Evolutionary conservation across 176 grass and related monocot genomes (phyloP), one percentile per base, ranked within the genome.

Genomic region (Elymus sibiricus): DNA sequence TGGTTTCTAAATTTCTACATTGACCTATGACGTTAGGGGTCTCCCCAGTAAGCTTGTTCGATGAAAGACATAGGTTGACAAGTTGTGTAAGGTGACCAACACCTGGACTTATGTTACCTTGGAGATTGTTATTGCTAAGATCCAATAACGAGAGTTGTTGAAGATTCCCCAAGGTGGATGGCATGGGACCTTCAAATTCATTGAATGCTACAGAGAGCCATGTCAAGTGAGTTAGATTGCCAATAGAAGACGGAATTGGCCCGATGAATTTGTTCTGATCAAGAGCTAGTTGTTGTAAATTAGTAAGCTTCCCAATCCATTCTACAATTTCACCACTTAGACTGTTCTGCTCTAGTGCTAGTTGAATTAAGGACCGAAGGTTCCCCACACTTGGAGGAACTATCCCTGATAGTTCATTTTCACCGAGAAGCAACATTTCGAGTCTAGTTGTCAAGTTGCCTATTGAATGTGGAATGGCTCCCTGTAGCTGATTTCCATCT

Each of bases 91-190:
- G 72, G 21, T 13, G 21, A 56, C 49, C 74, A 64, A 88, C 66
- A 10, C 86, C 12, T 76, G 7, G 9, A 4, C 58, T 79, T 70
- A 93, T 42, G 11, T 5, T n/a, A 1, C 92, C 78, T 13, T 56
- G 75, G 32, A 93, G 46, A 34, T 79, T 70, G 74, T 93, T 93
- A 17, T 31, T 15, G 7, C 88, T 76, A 74, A 93, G 86, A 70
- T 93, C 26, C 32, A 93, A 64, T 13, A 10, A 11, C 1, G 16
- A 8, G 60, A 79, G 78, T 47, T 80, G 74, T 71, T 67, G 6
- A 22, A 83, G 78, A 17, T 86, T 83, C n/a, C 82, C 89, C 5
- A 91, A 16, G 14, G 7, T 65, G 12, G 75, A 24, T 9, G 88
- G 92, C 6, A 91, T 79, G 35, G 28, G 40, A n/a, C 86, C 88